Base-by-base conservation (phyloP, 2,329 filamentous ascomycete genomes). In the Curvularia sp. region DNA sequence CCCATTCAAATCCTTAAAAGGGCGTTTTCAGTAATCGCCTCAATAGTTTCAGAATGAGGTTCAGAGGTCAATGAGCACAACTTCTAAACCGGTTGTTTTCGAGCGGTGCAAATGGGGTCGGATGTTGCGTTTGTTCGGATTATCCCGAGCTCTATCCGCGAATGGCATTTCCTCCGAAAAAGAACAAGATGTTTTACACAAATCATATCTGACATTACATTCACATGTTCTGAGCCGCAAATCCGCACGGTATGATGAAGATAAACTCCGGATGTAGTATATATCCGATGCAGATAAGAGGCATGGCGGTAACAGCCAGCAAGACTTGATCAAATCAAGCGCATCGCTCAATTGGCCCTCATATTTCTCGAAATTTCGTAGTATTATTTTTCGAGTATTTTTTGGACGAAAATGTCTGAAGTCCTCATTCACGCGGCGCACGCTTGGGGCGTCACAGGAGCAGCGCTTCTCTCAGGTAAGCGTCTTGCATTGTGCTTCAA, bases 391-490 rank as follows among this genome's bases (percentile, higher is more conserved):
- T 33, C 22, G 2, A 42, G 4, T 2, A 42, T 3, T 8, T 12
- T 22, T n/a, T 5, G 3, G 9, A 10, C 38, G 15, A 51, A 42
- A 9, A 49, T 55, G 53, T 20, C n/a, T 20, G n/a, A 43, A 26
- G n/a, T 20, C 4, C 12, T 55, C 13, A 9, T 42, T 28, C 35
- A 42, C 6, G 15, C n/a, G 2, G 35, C 53, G 13, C 53, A 55
- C 24, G 39, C 46, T 15, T 47, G 43, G 43, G 44, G 53, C 20
- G 18, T 55, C 15, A 38, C 44, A 7, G 53, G 53, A 13, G 53
- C 53, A 4, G 53, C 53, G 12, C 42, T 55, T 18, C 49, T 55
- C 18, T 49, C 53, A 38, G 53, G 53, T 51, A 26, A 56, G 39
- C 13, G 22, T 22, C 2, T 1, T 35, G 18, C 6, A 47, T 10